A percentile compares a stretch with the other conserved stretches of the same genome.
phyloP scores from a whole-genome alignment of 108 stramenopile genomes.

The Nannochloropsis gaditana region DNA sequence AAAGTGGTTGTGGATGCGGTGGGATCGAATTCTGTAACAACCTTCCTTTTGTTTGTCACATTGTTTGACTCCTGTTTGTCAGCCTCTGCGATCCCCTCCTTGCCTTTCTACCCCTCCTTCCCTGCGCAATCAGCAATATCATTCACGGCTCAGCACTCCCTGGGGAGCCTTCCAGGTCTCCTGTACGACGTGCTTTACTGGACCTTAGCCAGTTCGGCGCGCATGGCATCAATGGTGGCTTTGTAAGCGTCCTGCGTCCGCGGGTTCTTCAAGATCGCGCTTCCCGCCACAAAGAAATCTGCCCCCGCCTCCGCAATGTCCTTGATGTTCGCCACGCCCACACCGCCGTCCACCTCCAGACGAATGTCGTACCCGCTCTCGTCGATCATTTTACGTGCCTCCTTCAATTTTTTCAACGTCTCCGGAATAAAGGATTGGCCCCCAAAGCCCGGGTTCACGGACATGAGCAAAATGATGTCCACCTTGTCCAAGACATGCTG shows the following conservation, averaged over 20 bases:
- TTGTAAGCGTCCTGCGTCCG: slow-evolving; percentile 90
- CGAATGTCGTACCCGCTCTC: slow-evolving; percentile 89
- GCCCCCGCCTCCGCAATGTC: slow-evolving; percentile 94
- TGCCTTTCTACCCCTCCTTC: too few relatives aligned
- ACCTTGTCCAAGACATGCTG: slow-evolving; percentile 93
- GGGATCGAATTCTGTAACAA: too few relatives aligned
- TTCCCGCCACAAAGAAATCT: slow-evolving; percentile 97
- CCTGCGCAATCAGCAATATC: too few relatives aligned
- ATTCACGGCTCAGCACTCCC: too few relatives aligned
- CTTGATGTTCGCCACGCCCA: slow-evolving; percentile 84
- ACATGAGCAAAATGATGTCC: slow-evolving; percentile 96
- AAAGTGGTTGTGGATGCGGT: too few relatives aligned
- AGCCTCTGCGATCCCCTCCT: too few relatives aligned
- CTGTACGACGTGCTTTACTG: neutral
- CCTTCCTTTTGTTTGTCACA: too few relatives aligned
- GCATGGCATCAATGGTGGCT: slow-evolving; percentile 89
- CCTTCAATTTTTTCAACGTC: slow-evolving; percentile 79
- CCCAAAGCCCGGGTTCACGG: slow-evolving; percentile 95
- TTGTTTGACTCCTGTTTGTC: too few relatives aligned
- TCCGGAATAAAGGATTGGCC: slow-evolving; percentile 92
- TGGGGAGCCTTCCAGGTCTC: neutral
- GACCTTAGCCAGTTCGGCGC: slow-evolving; percentile 70
- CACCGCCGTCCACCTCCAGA: slow-evolving; percentile 90
- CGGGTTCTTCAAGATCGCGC: slow-evolving; percentile 90
- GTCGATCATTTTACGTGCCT: slow-evolving; percentile 92